A percentile compares a stretch with the other conserved stretches of the same genome.
These are phyloP conservation scores for Lentinus brumalis DNA, from an alignment of 768 basidiomycete genomes.

Conservation along the genomic window DNA sequence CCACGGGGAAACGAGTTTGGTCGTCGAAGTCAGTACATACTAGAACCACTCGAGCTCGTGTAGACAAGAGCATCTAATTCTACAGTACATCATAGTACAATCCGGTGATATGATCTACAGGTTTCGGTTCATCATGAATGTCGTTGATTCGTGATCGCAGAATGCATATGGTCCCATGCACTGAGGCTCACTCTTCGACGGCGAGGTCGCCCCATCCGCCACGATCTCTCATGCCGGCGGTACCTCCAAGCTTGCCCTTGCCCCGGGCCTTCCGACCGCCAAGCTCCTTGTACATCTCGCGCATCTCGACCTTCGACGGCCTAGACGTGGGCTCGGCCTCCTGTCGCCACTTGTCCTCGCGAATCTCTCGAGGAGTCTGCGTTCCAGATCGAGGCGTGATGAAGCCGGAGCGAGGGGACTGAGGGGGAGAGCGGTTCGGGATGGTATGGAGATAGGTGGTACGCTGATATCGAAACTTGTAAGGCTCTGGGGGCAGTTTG, in stretches of 20 bases:
- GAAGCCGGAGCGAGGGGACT: conserved; percentile 37
- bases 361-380: conserved; percentile 76
- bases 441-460: conserved; percentile 45
- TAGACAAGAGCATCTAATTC: conserved; percentile 12
- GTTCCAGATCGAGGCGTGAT: conserved; percentile 56
- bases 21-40: too few species aligned
- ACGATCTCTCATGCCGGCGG: conserved; percentile 66
- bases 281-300: conserved; percentile 89
- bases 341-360: conserved; percentile 73
- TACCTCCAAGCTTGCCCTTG: conserved; percentile 73
- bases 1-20: too few species aligned
- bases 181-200: background rate
- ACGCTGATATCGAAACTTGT: conserved; percentile 43
- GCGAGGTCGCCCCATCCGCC: conserved; percentile 62
- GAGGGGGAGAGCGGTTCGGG: conserved; percentile 41
- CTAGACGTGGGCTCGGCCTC: conserved; percentile 52
- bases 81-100: background rate
- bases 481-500: background rate
- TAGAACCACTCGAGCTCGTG: too few species aligned
- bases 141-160: too few species aligned
- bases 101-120: too few species aligned
- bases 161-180: background rate
- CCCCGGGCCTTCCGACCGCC: conserved; percentile 78
- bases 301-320: conserved; percentile 83
- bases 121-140: background rate